Evolutionary conservation across 495 filamentous ascomycete genomes (phyloP).

Genomic region (Rusavskia elegans): DNA sequence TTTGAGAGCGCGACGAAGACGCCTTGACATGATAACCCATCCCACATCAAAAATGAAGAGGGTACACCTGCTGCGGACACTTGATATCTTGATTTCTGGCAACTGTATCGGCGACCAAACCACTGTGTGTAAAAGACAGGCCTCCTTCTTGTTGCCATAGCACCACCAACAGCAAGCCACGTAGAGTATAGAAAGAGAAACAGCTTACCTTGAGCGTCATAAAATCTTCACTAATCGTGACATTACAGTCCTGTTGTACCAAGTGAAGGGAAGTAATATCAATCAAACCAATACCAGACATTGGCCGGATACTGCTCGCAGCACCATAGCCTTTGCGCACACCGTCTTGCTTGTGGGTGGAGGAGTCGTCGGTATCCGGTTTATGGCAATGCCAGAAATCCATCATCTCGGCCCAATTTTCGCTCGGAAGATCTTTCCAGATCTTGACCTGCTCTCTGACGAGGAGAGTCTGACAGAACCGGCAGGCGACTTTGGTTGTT

Average conservation of each 20-base stretch:
- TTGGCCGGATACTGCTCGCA: conserved; percentile 47
- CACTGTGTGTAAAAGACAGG: conserved; percentile 39
- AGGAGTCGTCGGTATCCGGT: conserved; percentile 34
- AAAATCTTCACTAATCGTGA: not conserved
- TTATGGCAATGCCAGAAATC: conserved; percentile 99
- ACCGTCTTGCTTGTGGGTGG: conserved; percentile 19
- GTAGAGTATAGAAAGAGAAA: no score
- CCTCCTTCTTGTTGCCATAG: conserved; percentile 80
- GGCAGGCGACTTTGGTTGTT: conserved; percentile 44
- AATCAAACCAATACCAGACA: conserved; percentile 53
- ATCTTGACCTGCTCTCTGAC: conserved; percentile 12
- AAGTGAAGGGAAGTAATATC: conserved; percentile 66
- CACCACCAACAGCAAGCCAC: no score
- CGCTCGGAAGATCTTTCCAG: conserved; percentile 95
- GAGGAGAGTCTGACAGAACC: conserved; percentile 32
- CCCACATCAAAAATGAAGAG: conserved; percentile 1
- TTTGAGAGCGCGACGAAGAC: not conserved
- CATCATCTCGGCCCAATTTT: conserved; percentile 99
- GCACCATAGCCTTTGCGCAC: conserved; percentile 57
- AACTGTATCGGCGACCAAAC: conserved; percentile 80
- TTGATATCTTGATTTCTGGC: conserved; percentile 48
- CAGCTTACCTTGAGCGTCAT: not conserved
- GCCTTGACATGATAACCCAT: conserved; percentile 1
- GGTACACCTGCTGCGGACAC: not conserved
- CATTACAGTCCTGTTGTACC: conserved; percentile 44